Base-by-base conservation (phyloP, 345 rosid genomes). In the Syzygium aqueum region DNA sequence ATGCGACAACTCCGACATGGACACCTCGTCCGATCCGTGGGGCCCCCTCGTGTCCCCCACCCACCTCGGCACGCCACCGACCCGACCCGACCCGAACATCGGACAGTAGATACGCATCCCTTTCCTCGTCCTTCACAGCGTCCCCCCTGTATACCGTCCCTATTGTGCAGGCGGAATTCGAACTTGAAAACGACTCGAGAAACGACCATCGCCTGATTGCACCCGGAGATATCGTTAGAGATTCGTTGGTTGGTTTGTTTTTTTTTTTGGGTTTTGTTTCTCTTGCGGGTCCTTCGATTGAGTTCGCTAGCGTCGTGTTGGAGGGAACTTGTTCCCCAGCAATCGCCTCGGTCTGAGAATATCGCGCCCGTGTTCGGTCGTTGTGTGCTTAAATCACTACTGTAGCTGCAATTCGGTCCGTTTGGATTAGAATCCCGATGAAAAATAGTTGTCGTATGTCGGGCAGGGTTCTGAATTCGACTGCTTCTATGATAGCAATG, bases 351-450 rank as follows among this genome's bases (percentile, higher is more conserved):
- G 33, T 13, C 17, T 14, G 33, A 61, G 13, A 61, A 61, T n/a
- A 13, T 13, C 37, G 17, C 33, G 46, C 37, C 10, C 4, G 9
- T 13, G 0, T 17, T 17, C 8, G 22, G 17, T 16, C 2, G 21
- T 37, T 16, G 5, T 11, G 22, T 30, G 43, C 43, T 65, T 67
- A 0, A 13, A 67, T 67, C 13, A 5, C 23, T 67, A 3, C 9
- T 19, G 25, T 0, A 0, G 25, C 46, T 33, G 46, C 6, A 0
- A 67, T 17, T 16, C 8, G 6, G 6, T 16, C 23, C 43, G 1
- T 67, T 17, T 30, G 11, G 23, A 67, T 67, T 30, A 30, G 43
- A 17, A 30, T 23, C 2, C 5, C 40, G 3, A 0, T 1, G 1
- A 30, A 65, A 67, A 37, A 8, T 1, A 17, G 0, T 9, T 33